Conservation (phyloP, 2,329 filamentous ascomycete genomes). For the Aspergillus pseudoglaucus region DNA sequence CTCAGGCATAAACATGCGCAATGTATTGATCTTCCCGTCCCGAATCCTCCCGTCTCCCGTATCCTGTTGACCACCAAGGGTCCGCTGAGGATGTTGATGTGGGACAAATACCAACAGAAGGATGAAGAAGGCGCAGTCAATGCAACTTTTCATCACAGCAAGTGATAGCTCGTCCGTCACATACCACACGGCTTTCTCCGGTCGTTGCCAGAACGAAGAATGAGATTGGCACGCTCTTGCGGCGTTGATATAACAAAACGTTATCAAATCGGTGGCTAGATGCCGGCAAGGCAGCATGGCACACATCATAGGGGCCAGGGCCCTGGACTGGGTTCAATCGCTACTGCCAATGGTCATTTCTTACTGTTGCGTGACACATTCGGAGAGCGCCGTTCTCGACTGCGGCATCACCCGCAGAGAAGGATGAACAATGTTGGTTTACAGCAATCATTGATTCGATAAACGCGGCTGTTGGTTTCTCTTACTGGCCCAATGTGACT, state of each 20-base stretch:
- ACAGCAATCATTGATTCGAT: conserved; percentile 16
- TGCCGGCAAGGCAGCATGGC: neutral
- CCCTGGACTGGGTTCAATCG: conserved; percentile 2
- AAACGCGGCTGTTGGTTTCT: conserved; percentile 9
- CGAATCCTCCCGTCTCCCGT: conserved; percentile 3
- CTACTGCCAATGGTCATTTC: conserved; percentile 2
- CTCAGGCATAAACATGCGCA: conserved; percentile 11
- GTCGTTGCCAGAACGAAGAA: neutral
- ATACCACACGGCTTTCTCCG: conserved; percentile 1
- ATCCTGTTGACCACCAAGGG: conserved; percentile 7
- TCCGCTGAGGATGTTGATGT: conserved; percentile 8
- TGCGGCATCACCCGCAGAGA: neutral
- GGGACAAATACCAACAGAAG: conserved; percentile 5
- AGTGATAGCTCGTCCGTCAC: conserved; percentile 8
- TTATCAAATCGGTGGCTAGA: neutral
- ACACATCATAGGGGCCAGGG: neutral
- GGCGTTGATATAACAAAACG: neutral
- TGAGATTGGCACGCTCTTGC: conserved; percentile 2
- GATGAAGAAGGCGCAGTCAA: neutral
- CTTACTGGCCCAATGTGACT: conserved; percentile 13
- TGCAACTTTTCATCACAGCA: neutral
- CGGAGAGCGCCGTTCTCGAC: neutral
- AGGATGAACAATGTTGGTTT: conserved; percentile 14
- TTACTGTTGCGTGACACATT: neutral
- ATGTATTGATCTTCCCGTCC: conserved; percentile 7